A percentile compares a stretch with the other conserved stretches of the same genome.
phyloP scores from a whole-genome alignment of 2,329 filamentous ascomycete species.

The Colletotrichum paranaense region DNA sequence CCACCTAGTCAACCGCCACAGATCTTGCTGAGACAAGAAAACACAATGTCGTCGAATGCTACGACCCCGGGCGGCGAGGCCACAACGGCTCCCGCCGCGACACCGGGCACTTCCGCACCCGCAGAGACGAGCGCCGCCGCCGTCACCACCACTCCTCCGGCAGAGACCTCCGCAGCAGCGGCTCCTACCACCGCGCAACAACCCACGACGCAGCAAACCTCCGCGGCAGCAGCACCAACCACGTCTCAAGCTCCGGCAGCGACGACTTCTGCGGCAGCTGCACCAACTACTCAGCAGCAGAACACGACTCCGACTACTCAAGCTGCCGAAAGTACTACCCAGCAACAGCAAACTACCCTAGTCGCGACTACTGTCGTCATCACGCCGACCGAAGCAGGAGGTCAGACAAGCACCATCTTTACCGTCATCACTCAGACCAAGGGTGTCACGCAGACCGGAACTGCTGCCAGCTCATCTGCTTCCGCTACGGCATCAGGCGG shows the following conservation, averaged over 20 bases:
- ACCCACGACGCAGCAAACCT: slow-evolving; percentile 27
- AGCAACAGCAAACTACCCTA: slow-evolving; percentile 6
- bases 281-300: slow-evolving; percentile 13
- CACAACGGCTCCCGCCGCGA: slow-evolving; percentile 27
- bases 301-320: slow-evolving; percentile 7
- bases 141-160: slow-evolving; percentile 22
- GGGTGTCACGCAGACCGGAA: neutral
- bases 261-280: slow-evolving; percentile 28
- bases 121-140: slow-evolving; percentile 10
- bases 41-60: slow-evolving; percentile 42
- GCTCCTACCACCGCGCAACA: slow-evolving; percentile 33
- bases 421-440: slow-evolving; percentile 39
- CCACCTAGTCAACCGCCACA: slow-evolving; percentile 40
- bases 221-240: slow-evolving; percentile 35
- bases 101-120: slow-evolving; percentile 15
- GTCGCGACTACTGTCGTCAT: slow-evolving; percentile 17
- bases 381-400: slow-evolving; percentile 29
- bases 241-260: slow-evolving; percentile 26
- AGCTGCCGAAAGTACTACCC: neutral
- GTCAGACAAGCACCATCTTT: slow-evolving; percentile 39
- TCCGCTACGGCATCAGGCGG: slow-evolving; percentile 43
- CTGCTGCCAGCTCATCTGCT: slow-evolving; percentile 40
- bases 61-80: slow-evolving; percentile 26
- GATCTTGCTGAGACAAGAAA: slow-evolving; percentile 40
- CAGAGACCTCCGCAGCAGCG: slow-evolving; percentile 21